phyloP scores from a whole-genome alignment of 2,329 filamentous ascomycete genomes.

The Aspergillus versicolor region DNA sequence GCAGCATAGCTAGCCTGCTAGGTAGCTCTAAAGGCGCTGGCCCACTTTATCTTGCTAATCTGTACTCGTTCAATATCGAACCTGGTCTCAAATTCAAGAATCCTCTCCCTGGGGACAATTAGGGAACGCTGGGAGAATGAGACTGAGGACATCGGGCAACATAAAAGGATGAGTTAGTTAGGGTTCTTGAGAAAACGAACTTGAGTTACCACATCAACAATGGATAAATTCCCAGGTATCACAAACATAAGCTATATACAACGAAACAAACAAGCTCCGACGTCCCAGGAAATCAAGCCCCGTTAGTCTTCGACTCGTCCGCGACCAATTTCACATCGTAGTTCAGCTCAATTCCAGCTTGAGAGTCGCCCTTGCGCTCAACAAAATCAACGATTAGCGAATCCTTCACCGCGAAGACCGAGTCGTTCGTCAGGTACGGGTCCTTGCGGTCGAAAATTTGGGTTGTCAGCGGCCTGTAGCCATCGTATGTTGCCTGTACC shows the following conservation, averaged over 20 bases:
- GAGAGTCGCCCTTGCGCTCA: conserved; percentile 50
- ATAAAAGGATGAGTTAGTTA: no score
- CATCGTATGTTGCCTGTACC: conserved; percentile 41
- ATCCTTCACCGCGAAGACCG: conserved; percentile 62
- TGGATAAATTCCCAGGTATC: neutral
- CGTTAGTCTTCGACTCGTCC: neutral
- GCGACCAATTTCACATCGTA: conserved; percentile 52
- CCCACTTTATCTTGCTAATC: no score
- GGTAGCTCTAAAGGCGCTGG: no score
- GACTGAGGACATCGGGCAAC: no score
- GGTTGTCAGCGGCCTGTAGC: conserved; percentile 69
- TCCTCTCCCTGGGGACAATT: no score
- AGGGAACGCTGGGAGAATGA: no score
- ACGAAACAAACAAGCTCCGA: neutral
- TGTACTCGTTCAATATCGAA: no score
- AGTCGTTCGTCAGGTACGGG: conserved; percentile 60
- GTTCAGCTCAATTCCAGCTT: conserved; percentile 54
- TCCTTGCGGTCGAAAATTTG: conserved; percentile 73
- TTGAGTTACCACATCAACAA: neutral
- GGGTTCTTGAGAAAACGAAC: neutral
- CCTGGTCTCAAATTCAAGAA: no score
- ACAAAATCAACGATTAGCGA: conserved; percentile 58
- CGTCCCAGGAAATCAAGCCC: neutral
- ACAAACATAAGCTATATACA: conserved; percentile 1
- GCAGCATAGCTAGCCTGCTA: no score